These are phyloP conservation scores for Dictyostelium capitatum DNA, from an alignment of 78 protist genomes.

Conservation along the genomic window DNA sequence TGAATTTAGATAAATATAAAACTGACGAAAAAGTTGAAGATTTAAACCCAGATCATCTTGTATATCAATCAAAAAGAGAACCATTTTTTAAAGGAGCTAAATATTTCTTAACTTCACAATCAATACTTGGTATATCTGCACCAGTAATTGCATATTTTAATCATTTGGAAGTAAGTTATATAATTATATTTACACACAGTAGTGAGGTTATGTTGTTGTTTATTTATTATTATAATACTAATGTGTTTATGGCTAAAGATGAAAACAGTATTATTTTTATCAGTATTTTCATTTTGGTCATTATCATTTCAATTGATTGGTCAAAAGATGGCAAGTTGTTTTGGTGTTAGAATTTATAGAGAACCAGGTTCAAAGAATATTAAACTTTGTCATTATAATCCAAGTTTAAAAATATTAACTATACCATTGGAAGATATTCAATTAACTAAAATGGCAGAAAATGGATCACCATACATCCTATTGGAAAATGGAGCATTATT, in stretches of 20 bases:
- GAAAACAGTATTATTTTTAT: slow-evolving; percentile 7
- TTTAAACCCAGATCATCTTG: background rate
- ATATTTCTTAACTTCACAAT: background rate
- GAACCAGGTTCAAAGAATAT: slow-evolving; percentile 12
- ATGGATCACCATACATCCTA: slow-evolving; percentile 15
- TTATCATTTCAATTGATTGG: slow-evolving; percentile 31
- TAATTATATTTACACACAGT: too few species aligned
- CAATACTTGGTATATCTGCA: background rate
- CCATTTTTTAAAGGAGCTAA: background rate
- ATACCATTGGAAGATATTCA: slow-evolving; percentile 44
- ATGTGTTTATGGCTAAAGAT: too few species aligned
- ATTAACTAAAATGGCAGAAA: background rate
- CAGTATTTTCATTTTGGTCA: slow-evolving; percentile 42
- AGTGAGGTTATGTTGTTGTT: too few species aligned
- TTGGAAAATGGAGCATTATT: slow-evolving; percentile 16
- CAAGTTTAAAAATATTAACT: background rate
- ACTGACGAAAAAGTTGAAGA: background rate
- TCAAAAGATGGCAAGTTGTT: background rate
- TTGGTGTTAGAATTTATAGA: slow-evolving; percentile 20
- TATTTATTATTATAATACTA: too few species aligned
- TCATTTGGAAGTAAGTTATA: background rate
- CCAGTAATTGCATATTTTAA: background rate
- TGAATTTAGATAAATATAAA: background rate
- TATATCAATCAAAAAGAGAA: slow-evolving; percentile 19
- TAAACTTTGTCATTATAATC: slow-evolving; percentile 9